Evolutionary conservation across 2,329 filamentous ascomycete species (phyloP), one percentile per base, ranked within the genome.

Genomic region (Colletotrichum melonis): DNA sequence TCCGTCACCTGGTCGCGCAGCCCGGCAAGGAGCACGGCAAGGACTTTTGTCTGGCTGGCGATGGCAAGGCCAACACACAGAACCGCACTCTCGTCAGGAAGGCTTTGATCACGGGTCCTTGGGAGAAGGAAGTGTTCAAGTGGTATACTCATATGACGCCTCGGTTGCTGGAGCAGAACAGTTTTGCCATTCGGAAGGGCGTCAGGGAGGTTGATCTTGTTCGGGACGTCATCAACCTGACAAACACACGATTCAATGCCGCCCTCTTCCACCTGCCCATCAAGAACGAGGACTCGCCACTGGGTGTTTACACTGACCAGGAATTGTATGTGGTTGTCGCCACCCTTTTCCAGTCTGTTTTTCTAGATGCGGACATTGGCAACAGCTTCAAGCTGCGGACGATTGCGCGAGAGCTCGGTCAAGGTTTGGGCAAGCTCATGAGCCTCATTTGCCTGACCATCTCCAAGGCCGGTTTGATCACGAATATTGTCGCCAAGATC

Each of bases 271-370:
- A 84, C 7, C 80, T 90, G 19, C 88, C 88, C 3, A 80, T 90
- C 76, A 90, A 89, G 81, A 88, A 86, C 11, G 83, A 85, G 52
- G 84, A 86, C 67, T 85, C 86, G 56, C 84, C 88, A 1, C 80
- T 81, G 22, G 88, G 88, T 3, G 79, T 89, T 52, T 90, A 89
- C 80, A 87, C 86, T 4, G 88, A 90, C 76, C 84, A 89, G 49
- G 88, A 91, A 78, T 79, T 90, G 64, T 90, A 89, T 79, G 86
- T 85, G 79, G 84, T 90, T 9, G 84, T 92, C 22, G 85, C 89
- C 0, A 85, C 89, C 14, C 84, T 92, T 64, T 91, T 89, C 81
- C 86, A 84, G 64, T 82, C 86, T 77, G 83, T 90, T 74, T 87
- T 89, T 83, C 86, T 88, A 79, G 85, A 90, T 77, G 79, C 87